These are phyloP conservation scores for Globisporangium parvum DNA, from an alignment of 352 stramenopile species.

Conservation along the genomic window DNA sequence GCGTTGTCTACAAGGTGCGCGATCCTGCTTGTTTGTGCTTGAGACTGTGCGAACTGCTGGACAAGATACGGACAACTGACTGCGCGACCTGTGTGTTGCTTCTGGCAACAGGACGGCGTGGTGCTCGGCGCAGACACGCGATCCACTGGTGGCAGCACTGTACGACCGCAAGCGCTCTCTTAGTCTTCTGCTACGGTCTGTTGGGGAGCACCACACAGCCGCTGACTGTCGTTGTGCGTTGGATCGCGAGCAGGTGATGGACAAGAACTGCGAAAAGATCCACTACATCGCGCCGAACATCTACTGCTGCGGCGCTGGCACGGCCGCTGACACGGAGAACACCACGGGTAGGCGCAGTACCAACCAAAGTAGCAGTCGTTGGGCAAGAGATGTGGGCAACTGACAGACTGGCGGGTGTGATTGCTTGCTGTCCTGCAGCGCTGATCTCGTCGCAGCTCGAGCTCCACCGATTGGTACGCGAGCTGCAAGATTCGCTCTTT, in stretches of 20 bases:
- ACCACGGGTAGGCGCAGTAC: constrained; percentile 33
- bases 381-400: background rate
- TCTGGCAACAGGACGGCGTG: constrained; percentile 90
- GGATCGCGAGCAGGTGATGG: constrained; percentile 72
- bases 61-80: background rate
- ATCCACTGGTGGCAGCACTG: constrained; percentile 92
- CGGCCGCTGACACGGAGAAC: constrained; percentile 97
- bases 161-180: constrained; percentile 7
- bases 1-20: constrained; percentile 90
- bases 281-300: constrained; percentile 99
- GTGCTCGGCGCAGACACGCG: constrained; percentile 97
- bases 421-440: constrained; percentile 9
- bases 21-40: background rate
- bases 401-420: background rate
- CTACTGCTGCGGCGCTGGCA: constrained; percentile 97
- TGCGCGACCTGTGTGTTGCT: background rate
- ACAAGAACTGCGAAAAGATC: constrained; percentile 99
- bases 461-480: constrained; percentile 92
- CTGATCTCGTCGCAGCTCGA: constrained; percentile 91
- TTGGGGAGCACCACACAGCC: background rate
- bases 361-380: background rate
- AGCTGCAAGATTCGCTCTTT: no score
- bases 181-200: background rate
- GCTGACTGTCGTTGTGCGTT: background rate
- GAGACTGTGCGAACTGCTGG: background rate